phyloP scores from a whole-genome alignment of 352 stramenopile genomes.

The Globisporangium ultimum region DNA sequence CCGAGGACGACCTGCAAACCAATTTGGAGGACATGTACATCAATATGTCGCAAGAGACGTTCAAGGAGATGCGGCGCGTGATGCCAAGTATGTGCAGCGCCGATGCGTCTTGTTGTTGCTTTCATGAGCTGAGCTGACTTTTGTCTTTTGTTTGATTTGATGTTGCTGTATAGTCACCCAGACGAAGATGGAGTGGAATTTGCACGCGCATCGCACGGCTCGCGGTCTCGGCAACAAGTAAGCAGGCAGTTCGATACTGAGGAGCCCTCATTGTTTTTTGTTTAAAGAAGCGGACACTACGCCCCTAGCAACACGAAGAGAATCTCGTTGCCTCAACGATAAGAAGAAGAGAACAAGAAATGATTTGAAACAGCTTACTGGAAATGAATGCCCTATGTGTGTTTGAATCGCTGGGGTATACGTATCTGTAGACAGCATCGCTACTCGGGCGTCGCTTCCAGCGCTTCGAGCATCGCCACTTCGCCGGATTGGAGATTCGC shows the following conservation, averaged over 20 bases:
- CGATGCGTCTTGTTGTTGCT: background rate
- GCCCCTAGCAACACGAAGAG: background rate
- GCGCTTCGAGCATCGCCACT: slow-evolving; percentile 44
- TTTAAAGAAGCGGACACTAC: no score
- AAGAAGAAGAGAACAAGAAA: no score
- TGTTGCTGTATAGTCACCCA: slow-evolving; percentile 53
- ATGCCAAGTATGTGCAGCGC: slow-evolving; percentile 72
- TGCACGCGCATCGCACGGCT: slow-evolving; percentile 79
- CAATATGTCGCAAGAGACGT: slow-evolving; percentile 93
- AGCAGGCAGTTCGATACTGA: slow-evolving; percentile 1
- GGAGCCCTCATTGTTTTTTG: background rate
- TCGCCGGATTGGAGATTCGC: slow-evolving; percentile 76
- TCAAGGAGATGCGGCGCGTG: slow-evolving; percentile 94
- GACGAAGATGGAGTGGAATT: slow-evolving; percentile 88
- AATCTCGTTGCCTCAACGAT: background rate
- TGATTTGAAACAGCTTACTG: no score
- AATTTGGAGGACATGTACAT: slow-evolving; percentile 94
- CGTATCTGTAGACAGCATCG: background rate
- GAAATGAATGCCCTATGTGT: background rate
- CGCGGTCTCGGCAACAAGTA: slow-evolving; percentile 75
- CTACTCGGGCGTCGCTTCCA: slow-evolving; percentile 18
- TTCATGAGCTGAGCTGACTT: no score
- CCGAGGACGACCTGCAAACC: slow-evolving; percentile 84
- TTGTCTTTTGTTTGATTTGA: background rate
- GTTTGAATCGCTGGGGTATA: background rate